These are phyloP conservation scores for Crithidia brevicula DNA, from an alignment of 208 protist genomes.

Conservation along the genomic window DNA sequence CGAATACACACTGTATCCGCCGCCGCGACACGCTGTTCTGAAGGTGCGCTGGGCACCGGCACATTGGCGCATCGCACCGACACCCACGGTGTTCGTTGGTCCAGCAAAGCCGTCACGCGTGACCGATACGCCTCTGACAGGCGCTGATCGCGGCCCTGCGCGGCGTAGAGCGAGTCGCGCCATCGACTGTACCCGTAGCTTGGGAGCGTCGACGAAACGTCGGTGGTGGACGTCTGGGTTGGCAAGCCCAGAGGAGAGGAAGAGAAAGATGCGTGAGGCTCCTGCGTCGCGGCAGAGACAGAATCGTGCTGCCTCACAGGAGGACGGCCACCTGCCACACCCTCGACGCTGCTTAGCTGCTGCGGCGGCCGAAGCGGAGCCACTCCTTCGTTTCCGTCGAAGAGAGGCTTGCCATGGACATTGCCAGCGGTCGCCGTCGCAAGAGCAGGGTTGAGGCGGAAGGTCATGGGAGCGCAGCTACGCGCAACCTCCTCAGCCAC, in stretches of 20 bases:
- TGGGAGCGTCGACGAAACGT: constrained; percentile 4
- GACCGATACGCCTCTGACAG: constrained; percentile 20
- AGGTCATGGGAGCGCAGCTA: constrained; percentile 45
- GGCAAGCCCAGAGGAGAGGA: neutral
- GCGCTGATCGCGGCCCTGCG: constrained; percentile 22
- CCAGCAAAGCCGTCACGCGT: constrained; percentile 15
- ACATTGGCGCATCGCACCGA: neutral
- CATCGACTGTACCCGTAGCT: constrained; percentile 26
- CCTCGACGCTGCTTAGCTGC: no score
- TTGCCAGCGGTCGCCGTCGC: neutral
- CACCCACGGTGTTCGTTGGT: constrained; percentile 18
- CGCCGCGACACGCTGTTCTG: neutral
- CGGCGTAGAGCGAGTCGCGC: constrained; percentile 25
- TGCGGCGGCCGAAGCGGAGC: no score
- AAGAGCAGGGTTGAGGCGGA: constrained; percentile 32
- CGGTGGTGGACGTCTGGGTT: neutral
- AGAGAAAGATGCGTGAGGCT: neutral
- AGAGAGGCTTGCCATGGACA: no score
- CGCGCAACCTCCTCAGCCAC: constrained; percentile 46
- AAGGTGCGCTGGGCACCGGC: neutral
- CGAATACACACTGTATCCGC: constrained; percentile 10
- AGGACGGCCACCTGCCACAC: no score
- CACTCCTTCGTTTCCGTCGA: no score
- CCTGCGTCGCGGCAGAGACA: neutral
- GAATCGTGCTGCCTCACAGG: no score